Evolutionary conservation across 805 yeast genomes (phyloP).

Genomic region (Candida namnaoensis): DNA sequence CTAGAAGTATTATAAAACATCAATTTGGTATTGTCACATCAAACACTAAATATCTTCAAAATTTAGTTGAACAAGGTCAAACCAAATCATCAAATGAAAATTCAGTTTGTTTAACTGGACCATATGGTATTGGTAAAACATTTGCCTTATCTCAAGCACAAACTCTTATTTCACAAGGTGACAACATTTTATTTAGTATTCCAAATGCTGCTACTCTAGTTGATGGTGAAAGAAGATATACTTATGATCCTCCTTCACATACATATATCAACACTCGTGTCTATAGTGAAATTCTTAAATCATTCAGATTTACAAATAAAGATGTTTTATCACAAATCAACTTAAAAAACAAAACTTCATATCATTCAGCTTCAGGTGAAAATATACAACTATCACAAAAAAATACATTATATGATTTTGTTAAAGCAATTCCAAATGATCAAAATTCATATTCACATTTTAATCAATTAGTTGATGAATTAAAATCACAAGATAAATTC

Average conservation of each 20-base stretch:
- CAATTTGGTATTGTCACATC: slow-evolving; percentile 54
- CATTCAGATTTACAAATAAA: slow-evolving; percentile 38
- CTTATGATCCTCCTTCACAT: slow-evolving; percentile 36
- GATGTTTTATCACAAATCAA: slow-evolving; percentile 25
- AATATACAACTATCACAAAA: slow-evolving; percentile 19
- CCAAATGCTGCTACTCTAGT: slow-evolving; percentile 51
- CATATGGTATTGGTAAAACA: slow-evolving; percentile 74
- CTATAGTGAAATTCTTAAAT: slow-evolving; percentile 47
- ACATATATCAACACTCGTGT: slow-evolving; percentile 73
- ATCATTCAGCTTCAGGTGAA: slow-evolving; percentile 23
- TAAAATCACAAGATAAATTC: slow-evolving; percentile 35
- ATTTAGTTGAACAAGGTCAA: slow-evolving; percentile 28
- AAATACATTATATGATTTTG: slow-evolving; percentile 35
- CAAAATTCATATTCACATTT: slow-evolving; percentile 36
- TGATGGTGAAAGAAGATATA: slow-evolving; percentile 70
- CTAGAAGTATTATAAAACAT: slow-evolving; percentile 30
- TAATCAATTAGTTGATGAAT: slow-evolving; percentile 44
- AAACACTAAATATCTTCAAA: slow-evolving; percentile 30
- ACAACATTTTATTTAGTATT: slow-evolving; percentile 47
- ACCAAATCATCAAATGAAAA: slow-evolving; percentile 28
- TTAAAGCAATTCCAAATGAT: slow-evolving; percentile 27
- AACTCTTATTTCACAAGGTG: slow-evolving; percentile 36
- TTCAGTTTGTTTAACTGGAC: slow-evolving; percentile 55
- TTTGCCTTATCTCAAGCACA: slow-evolving; percentile 63
- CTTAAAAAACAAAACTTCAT: slow-evolving; percentile 24